phyloP scores from a whole-genome alignment of 2,329 filamentous ascomycete species.

The Aspergillus puulaauensis region DNA sequence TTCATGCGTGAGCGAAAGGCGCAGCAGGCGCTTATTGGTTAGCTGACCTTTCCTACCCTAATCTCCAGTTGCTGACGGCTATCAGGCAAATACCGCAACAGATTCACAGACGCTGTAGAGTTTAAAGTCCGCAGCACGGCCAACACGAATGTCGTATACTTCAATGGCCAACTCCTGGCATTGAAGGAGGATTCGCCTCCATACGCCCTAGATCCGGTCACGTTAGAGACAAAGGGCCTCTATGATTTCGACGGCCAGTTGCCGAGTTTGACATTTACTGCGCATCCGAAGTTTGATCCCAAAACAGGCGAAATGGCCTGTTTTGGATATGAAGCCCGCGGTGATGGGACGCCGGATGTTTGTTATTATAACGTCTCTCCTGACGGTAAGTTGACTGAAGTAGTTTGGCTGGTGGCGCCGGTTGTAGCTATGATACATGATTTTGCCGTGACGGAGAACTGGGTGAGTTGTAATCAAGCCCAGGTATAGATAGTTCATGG shows the following conservation, averaged over 20 bases:
- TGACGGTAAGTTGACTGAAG: slow-evolving; percentile 31
- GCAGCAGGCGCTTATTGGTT: slow-evolving; percentile 28
- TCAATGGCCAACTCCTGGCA: slow-evolving; percentile 47
- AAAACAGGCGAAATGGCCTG: slow-evolving; percentile 52
- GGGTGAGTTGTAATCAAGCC: slow-evolving; percentile 8
- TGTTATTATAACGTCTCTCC: slow-evolving; percentile 34
- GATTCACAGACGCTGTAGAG: slow-evolving; percentile 39
- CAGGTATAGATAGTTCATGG: neutral
- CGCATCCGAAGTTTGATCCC: slow-evolving; percentile 54
- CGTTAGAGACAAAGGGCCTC: slow-evolving; percentile 50
- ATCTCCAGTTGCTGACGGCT: neutral
- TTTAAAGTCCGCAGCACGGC: slow-evolving; percentile 38
- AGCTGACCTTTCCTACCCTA: neutral
- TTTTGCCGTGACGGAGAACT: slow-evolving; percentile 44
- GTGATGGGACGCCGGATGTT: slow-evolving; percentile 41
- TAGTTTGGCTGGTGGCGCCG: slow-evolving; percentile 36
- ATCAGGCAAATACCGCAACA: slow-evolving; percentile 42
- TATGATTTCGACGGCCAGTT: slow-evolving; percentile 54
- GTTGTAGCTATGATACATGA: slow-evolving; percentile 45
- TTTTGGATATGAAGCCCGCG: slow-evolving; percentile 50
- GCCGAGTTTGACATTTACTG: slow-evolving; percentile 48
- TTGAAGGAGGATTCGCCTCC: slow-evolving; percentile 57
- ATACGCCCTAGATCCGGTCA: slow-evolving; percentile 49
- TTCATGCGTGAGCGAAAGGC: slow-evolving; percentile 40
- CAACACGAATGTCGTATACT: slow-evolving; percentile 63